phyloP scores from a whole-genome alignment of 257 asterid species.

The Solanum bukasovii region DNA sequence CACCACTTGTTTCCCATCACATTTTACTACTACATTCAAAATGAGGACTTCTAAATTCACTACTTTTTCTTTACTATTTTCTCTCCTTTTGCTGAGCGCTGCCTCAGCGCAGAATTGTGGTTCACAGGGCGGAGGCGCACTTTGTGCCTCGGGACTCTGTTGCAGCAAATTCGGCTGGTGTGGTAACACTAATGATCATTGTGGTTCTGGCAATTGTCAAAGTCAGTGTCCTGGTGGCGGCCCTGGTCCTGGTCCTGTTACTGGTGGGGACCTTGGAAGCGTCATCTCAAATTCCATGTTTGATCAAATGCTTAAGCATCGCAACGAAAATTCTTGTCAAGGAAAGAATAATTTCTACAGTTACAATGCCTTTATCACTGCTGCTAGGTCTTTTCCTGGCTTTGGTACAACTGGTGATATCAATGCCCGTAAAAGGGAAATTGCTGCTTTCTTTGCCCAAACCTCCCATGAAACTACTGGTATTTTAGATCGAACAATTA shows the following conservation, averaged over 20 bases:
- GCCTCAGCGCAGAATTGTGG: background rate
- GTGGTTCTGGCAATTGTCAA: background rate
- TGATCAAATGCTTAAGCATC: constrained; percentile 6
- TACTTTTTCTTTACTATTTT: background rate
- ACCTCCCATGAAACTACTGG: constrained; percentile 20
- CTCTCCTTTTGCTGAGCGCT: background rate
- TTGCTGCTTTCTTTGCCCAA: constrained; percentile 24
- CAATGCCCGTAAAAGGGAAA: constrained; percentile 13
- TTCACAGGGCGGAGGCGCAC: background rate
- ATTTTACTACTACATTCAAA: background rate
- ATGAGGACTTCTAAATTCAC: background rate
- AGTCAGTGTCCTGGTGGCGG: background rate
- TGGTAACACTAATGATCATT: background rate
- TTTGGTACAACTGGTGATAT: constrained; percentile 19
- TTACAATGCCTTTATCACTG: constrained; percentile 17
- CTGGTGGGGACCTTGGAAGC: background rate
- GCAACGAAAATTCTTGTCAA: constrained; percentile 9
- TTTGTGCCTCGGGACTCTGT: background rate
- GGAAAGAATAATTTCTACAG: constrained; percentile 13
- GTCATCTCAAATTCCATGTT: background rate
- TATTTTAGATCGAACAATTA: background rate
- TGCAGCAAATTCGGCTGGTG: background rate
- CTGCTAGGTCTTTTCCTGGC: constrained; percentile 11
- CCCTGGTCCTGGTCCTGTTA: background rate
- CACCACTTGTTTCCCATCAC: background rate